Evolutionary conservation across 2,329 filamentous ascomycete genomes (phyloP).

Genomic region (Rhinocladiella similis): DNA sequence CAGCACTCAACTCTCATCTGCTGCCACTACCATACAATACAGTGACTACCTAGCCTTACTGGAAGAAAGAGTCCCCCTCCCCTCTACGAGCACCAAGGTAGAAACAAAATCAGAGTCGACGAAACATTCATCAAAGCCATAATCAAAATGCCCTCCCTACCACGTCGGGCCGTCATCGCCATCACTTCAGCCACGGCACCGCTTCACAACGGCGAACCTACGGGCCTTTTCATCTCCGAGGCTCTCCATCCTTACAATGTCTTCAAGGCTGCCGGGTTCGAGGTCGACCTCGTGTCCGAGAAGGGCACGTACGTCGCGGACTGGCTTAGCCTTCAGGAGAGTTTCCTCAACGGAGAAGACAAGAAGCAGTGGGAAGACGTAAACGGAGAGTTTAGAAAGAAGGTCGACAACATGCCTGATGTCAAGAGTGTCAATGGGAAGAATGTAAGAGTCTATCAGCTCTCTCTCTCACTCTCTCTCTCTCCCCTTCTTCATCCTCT

Average conservation of each 20-base stretch:
- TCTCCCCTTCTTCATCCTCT: no score
- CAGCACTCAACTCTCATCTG: no score
- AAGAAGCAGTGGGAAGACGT: slow-evolving; percentile 41
- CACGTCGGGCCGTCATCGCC: slow-evolving; percentile 44
- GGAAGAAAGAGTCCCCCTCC: no score
- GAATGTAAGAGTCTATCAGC: slow-evolving; percentile 1
- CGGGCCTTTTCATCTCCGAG: slow-evolving; percentile 49
- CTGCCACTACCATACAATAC: no score
- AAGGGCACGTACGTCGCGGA: slow-evolving; percentile 40
- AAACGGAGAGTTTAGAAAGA: slow-evolving; percentile 46
- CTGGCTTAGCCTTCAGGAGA: slow-evolving; percentile 42
- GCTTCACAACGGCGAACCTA: slow-evolving; percentile 37
- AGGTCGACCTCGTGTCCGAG: slow-evolving; percentile 44
- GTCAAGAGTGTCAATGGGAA: slow-evolving; percentile 37
- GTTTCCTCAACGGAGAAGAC: slow-evolving; percentile 45
- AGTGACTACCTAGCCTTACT: no score
- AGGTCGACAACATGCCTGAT: slow-evolving; percentile 46
- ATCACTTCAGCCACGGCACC: slow-evolving; percentile 46
- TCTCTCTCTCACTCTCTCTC: no score
- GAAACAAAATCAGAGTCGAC: no score
- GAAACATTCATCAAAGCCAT: no score
- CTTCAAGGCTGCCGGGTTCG: slow-evolving; percentile 36
- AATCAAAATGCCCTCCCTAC: slow-evolving; percentile 12
- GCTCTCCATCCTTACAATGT: slow-evolving; percentile 52
- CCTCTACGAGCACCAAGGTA: no score